Conservation (phyloP, 2,329 filamentous ascomycete genomes). For the Lecanicillium sp. region DNA sequence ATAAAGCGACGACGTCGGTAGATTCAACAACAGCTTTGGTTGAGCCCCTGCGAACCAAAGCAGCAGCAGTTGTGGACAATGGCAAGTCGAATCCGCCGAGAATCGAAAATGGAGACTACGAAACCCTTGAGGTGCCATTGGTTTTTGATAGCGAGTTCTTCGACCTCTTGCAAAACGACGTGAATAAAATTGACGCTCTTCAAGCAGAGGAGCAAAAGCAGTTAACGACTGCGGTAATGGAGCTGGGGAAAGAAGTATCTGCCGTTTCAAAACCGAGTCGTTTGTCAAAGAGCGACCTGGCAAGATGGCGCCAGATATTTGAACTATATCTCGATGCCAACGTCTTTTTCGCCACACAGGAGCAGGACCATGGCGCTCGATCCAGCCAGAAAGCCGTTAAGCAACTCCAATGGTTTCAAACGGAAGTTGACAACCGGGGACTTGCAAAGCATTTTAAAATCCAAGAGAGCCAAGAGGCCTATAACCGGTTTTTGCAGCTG, state of each 20-base stretch:
- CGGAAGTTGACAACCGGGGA: slow-evolving; percentile 52
- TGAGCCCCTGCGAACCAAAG: background rate
- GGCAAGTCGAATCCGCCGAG: slow-evolving; percentile 1
- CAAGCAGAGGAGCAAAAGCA: slow-evolving; percentile 57
- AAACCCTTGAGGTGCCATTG: slow-evolving; percentile 62
- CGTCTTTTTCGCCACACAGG: slow-evolving; percentile 74
- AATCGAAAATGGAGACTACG: slow-evolving; percentile 12
- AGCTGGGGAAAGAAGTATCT: slow-evolving; percentile 57
- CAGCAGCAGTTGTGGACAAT: slow-evolving; percentile 5
- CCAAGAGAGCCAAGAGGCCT: slow-evolving; percentile 53
- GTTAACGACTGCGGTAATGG: slow-evolving; percentile 54
- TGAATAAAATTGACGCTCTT: slow-evolving; percentile 59
- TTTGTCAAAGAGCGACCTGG: slow-evolving; percentile 57
- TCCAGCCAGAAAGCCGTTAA: slow-evolving; percentile 56
- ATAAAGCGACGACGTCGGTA: background rate
- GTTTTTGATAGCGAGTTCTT: slow-evolving; percentile 77
- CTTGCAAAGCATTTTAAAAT: slow-evolving; percentile 57
- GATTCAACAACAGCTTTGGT: background rate
- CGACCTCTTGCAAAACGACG: slow-evolving; percentile 61
- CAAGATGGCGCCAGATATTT: slow-evolving; percentile 73
- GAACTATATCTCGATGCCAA: slow-evolving; percentile 71
- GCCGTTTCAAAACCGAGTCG: slow-evolving; percentile 55
- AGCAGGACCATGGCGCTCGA: slow-evolving; percentile 60
- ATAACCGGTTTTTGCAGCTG: slow-evolving; percentile 61
- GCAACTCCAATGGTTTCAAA: slow-evolving; percentile 64